Percentiles rank a stretch among this genome's conserved stretches.
Conservation (phyloP, 2,329 filamentous ascomycete species). For the Ceratocystiopsis sp. region DNA sequence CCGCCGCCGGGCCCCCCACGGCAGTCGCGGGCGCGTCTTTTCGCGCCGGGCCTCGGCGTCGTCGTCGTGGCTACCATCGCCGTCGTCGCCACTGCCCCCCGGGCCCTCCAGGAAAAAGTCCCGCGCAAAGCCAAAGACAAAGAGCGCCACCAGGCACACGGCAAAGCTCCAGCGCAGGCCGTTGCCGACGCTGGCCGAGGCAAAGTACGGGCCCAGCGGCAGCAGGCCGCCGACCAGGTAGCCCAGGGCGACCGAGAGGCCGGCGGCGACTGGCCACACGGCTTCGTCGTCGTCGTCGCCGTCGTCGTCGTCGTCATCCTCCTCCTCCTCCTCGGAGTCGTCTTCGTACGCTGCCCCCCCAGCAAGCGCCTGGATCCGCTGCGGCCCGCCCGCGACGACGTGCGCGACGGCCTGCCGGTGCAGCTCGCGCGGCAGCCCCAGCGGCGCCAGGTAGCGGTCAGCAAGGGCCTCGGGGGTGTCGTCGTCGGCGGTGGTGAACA, state of each 20-base stretch:
- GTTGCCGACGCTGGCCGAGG: constrained; percentile 12
- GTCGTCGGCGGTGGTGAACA: background rate
- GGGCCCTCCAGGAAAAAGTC: constrained; percentile 9
- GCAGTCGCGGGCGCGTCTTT: background rate
- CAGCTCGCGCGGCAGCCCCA: constrained; percentile 9
- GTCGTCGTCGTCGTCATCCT: constrained; percentile 1
- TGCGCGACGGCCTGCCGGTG: constrained; percentile 9
- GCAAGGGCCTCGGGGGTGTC: background rate
- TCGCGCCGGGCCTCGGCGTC: background rate
- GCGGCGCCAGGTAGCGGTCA: constrained; percentile 9
- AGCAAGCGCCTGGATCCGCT: background rate
- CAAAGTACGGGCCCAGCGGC: constrained; percentile 17
- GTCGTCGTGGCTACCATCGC: no score
- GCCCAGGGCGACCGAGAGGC: constrained; percentile 14
- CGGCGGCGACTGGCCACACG: constrained; percentile 11
- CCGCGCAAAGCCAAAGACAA: constrained; percentile 15
- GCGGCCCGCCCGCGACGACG: constrained; percentile 2
- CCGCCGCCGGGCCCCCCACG: background rate
- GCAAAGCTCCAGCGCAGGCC: constrained; percentile 17
- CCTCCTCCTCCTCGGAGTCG: background rate
- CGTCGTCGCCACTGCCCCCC: no score
- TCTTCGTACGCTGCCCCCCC: background rate
- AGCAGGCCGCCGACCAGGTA: constrained; percentile 16
- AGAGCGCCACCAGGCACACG: constrained; percentile 15
- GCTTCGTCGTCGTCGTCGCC: constrained; percentile 1